These are phyloP conservation scores for Xylariaceae sp. DNA, from an alignment of 2,329 filamentous ascomycete genomes.

Conservation along the genomic window DNA sequence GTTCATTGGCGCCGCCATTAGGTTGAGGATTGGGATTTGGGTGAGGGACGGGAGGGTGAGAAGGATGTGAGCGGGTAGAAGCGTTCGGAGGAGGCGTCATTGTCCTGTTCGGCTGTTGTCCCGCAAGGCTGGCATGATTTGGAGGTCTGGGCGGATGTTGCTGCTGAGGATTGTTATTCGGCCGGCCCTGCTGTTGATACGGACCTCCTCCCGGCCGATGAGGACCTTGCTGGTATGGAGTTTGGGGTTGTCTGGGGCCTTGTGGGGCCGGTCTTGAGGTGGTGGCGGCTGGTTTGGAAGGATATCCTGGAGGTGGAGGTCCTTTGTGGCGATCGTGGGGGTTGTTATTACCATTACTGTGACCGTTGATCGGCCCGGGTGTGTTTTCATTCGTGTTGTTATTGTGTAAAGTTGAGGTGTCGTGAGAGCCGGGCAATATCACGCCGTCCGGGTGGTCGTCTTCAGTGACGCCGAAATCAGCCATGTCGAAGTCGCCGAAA, in stretches of 20 bases:
- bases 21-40: constrained; percentile 19
- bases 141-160: constrained; percentile 20
- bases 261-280: constrained; percentile 30
- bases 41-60: constrained; percentile 22
- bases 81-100: constrained; percentile 32
- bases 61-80: no score
- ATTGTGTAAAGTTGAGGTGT: constrained; percentile 29
- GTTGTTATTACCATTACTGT: not conserved
- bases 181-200: constrained; percentile 22
- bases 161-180: constrained; percentile 23
- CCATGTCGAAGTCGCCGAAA: constrained; percentile 66
- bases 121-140: constrained; percentile 17
- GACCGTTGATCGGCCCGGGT: constrained; percentile 26
- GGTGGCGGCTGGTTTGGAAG: constrained; percentile 33
- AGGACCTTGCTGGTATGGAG: constrained; percentile 32
- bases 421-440: constrained; percentile 44
- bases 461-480: constrained; percentile 67
- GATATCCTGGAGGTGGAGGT: not conserved
- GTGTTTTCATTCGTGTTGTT: constrained; percentile 21
- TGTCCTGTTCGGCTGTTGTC: constrained; percentile 23
- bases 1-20: no score
- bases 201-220: constrained; percentile 24
- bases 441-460: constrained; percentile 75
- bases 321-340: not conserved
- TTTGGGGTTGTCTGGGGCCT: constrained; percentile 34